Conservation (phyloP, 202 grass and related monocot species). For the Saccharum hybrid region DNA sequence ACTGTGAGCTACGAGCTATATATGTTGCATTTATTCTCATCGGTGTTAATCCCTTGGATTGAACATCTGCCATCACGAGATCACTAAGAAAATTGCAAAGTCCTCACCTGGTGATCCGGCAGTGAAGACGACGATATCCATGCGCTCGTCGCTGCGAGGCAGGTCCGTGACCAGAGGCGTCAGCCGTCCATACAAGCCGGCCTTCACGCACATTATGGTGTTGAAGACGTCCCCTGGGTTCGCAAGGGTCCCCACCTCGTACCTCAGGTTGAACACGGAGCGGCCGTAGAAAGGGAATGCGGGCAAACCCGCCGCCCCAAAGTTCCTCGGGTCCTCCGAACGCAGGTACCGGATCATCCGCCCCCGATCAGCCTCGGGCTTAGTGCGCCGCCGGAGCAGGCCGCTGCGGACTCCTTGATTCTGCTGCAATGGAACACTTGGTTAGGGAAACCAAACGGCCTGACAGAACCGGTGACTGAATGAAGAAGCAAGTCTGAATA, state of each 20-base stretch:
- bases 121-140: not conserved
- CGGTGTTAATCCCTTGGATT: not conserved
- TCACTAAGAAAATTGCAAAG: not conserved
- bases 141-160: not conserved
- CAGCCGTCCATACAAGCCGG: conserved; percentile 12
- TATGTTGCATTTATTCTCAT: not conserved
- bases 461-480: not conserved
- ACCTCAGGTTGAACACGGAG: conserved; percentile 13
- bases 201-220: conserved; percentile 4
- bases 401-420: not conserved
- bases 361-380: not conserved
- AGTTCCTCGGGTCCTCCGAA: conserved; percentile 8
- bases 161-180: conserved; percentile 20
- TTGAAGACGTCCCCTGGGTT: not conserved
- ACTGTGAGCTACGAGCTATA: not conserved
- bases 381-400: not conserved
- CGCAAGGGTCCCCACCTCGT: not conserved
- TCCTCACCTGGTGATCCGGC: conserved; percentile 1
- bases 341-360: not conserved
- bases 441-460: not conserved
- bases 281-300: not conserved
- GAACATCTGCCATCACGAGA: not conserved
- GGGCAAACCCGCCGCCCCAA: not conserved
- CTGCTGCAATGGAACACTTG: not conserved
- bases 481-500: not conserved